Evolutionary conservation across 1,284 basidiomycete species (phyloP).

Genomic region (Sporisorium iseilematis-ciliati): DNA sequence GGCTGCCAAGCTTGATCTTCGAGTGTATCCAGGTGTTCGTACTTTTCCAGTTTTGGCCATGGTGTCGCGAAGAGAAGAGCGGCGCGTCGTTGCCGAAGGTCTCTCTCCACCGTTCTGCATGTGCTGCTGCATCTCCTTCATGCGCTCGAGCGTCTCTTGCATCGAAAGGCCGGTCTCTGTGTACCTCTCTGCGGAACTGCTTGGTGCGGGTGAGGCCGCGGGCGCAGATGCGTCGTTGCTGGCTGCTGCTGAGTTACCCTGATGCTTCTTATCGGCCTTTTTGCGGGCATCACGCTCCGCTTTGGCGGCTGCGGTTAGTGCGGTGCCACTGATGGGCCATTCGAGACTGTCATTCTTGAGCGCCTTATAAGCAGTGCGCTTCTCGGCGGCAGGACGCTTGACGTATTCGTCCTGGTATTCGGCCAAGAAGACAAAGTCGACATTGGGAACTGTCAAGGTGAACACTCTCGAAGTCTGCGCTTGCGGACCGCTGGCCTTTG

Average conservation of each 20-base stretch:
- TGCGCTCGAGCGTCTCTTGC: constrained; percentile 51
- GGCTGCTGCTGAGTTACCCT: neutral
- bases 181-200: constrained; percentile 14
- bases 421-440: constrained; percentile 47
- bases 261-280: constrained; percentile 6
- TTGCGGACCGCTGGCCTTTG: neutral
- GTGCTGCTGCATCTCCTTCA: constrained; percentile 36
- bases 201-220: neutral
- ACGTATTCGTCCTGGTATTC: constrained; percentile 58
- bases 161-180: constrained; percentile 44
- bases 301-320: neutral
- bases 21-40: constrained; percentile 39
- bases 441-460: constrained; percentile 40
- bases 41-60: constrained; percentile 41
- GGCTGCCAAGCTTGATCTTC: constrained; percentile 36
- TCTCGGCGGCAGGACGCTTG: constrained; percentile 42
- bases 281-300: neutral
- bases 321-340: constrained; percentile 43
- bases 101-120: neutral
- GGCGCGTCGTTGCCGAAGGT: constrained; percentile 12
- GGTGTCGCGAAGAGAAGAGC: constrained; percentile 29
- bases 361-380: constrained; percentile 58
- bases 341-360: constrained; percentile 50
- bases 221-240: neutral
- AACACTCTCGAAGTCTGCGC: constrained; percentile 28